Evolutionary conservation across 2,329 filamentous ascomycete species (phyloP).

Genomic region (Penicillium polonicum): DNA sequence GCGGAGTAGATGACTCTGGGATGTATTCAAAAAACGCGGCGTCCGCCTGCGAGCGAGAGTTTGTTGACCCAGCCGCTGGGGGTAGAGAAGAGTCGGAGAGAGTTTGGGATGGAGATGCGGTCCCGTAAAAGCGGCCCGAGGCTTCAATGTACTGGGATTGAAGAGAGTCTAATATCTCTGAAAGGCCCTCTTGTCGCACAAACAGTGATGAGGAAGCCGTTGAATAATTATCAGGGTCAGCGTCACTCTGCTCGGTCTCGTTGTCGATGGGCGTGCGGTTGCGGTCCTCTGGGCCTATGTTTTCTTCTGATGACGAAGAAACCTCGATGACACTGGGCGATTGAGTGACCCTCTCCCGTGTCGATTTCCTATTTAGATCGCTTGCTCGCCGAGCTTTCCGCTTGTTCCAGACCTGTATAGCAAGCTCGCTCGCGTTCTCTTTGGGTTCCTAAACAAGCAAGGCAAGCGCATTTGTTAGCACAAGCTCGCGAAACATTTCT

Average conservation of each 20-base stretch:
- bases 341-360: too few species aligned
- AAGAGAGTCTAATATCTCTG: conserved; percentile 5
- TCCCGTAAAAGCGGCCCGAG: background rate
- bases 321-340: background rate
- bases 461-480: background rate
- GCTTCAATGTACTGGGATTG: background rate
- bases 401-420: conserved; percentile 32
- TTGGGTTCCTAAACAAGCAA: conserved; percentile 34
- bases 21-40: background rate
- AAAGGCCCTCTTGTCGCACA: background rate
- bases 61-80: background rate
- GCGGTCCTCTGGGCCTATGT: background rate
- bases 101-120: background rate
- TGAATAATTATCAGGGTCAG: background rate
- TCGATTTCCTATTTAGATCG: background rate
- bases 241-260: background rate
- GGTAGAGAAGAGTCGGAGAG: background rate
- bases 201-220: background rate
- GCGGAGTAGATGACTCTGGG: background rate
- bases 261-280: background rate
- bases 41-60: background rate
- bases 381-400: conserved; percentile 18
- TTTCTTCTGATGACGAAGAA: background rate
- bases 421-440: conserved; percentile 33
- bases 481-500: background rate